Conservation (phyloP, 2,329 filamentous ascomycete species). For the Fusarium beomiforme region DNA sequence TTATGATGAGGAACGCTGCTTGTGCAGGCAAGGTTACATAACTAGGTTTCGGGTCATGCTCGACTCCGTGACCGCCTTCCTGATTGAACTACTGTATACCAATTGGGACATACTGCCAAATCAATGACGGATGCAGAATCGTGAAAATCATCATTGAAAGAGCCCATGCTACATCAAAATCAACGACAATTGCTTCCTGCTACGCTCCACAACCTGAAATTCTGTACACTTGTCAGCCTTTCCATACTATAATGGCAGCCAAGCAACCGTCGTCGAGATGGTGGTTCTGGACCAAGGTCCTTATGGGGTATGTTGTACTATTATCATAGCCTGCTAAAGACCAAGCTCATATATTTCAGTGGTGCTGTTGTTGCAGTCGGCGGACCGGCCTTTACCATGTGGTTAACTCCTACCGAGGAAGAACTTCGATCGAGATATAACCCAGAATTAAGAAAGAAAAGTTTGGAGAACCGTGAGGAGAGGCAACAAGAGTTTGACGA, state of each 20-base stretch:
- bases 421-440: constrained; percentile 94
- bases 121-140: constrained; percentile 46
- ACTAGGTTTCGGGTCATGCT: constrained; percentile 23
- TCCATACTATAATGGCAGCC: constrained; percentile 44
- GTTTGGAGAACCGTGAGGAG: constrained; percentile 80
- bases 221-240: not conserved
- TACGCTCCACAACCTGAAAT: not conserved
- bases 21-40: not conserved
- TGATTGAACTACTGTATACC: not conserved
- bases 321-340: constrained; percentile 16
- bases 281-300: constrained; percentile 74
- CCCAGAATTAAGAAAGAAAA: constrained; percentile 90
- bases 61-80: constrained; percentile 41
- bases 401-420: constrained; percentile 85
- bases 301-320: constrained; percentile 66
- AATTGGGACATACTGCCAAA: constrained; percentile 40
- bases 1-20: not conserved
- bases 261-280: constrained; percentile 62
- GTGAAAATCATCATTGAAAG: constrained; percentile 44
- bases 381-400: constrained; percentile 85
- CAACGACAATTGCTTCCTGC: not conserved
- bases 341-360: constrained; percentile 56
- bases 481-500: constrained; percentile 88
- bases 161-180: constrained; percentile 4
- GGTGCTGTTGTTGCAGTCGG: constrained; percentile 79